A percentile compares a stretch with the other conserved stretches of the same genome.
Conservation (phyloP, 208 protist species). For the Leishmania gerbilli region DNA sequence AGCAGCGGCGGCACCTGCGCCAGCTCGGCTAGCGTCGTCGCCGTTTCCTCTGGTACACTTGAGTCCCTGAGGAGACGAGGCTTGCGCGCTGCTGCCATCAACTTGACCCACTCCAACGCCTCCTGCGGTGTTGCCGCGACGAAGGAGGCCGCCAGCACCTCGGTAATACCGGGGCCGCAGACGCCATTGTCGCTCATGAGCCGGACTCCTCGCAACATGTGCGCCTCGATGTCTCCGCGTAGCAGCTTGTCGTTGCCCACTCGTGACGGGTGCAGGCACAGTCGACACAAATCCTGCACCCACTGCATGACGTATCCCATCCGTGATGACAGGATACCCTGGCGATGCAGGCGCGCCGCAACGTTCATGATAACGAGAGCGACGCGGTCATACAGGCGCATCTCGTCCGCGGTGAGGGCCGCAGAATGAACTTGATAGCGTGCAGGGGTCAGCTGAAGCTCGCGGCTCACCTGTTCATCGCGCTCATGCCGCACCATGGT, state of each 20-base stretch:
- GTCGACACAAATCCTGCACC: slow-evolving; percentile 46
- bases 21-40: slow-evolving; percentile 32
- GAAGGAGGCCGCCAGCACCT: slow-evolving; percentile 27
- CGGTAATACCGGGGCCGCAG: neutral
- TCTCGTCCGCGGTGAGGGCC: slow-evolving; percentile 32
- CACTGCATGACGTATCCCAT: slow-evolving; percentile 45
- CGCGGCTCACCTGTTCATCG: slow-evolving; percentile 30
- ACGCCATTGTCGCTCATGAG: neutral
- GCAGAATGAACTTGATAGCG: slow-evolving; percentile 13
- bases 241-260: slow-evolving; percentile 23
- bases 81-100: slow-evolving; percentile 1
- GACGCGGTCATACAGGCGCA: slow-evolving; percentile 38
- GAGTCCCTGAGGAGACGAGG: neutral
- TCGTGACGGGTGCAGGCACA: slow-evolving; percentile 39
- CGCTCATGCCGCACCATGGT: slow-evolving; percentile 55
- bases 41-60: slow-evolving; percentile 35
- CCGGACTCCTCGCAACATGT: slow-evolving; percentile 1
- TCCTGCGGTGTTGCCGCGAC: slow-evolving; percentile 34
- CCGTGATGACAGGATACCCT: slow-evolving; percentile 36
- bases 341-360: slow-evolving; percentile 29
- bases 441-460: slow-evolving; percentile 36
- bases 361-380: slow-evolving; percentile 28
- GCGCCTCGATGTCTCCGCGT: slow-evolving; percentile 16
- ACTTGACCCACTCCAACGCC: slow-evolving; percentile 36
- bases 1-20: slow-evolving; percentile 37